Evolutionary conservation across 2,329 filamentous ascomycete species (phyloP).

Genomic region (Arachnomyces sp.): DNA sequence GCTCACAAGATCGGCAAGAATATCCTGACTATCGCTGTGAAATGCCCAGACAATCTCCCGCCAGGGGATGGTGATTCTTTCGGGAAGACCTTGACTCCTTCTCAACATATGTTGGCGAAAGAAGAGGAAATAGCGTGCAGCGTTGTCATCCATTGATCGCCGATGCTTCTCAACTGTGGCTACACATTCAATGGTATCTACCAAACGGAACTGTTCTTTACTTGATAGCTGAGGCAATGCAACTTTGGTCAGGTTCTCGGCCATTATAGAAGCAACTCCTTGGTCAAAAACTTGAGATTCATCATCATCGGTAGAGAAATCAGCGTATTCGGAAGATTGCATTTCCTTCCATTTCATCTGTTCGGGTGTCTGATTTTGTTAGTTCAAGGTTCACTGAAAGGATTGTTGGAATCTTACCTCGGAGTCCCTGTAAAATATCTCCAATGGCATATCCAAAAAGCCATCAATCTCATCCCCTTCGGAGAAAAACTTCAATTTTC

Average conservation of each 20-base stretch:
- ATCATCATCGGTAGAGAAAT: conserved; percentile 44
- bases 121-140: conserved; percentile 77
- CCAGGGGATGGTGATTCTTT: conserved; percentile 55
- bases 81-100: conserved; percentile 53
- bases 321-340: conserved; percentile 42
- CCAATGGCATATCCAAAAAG: conserved; percentile 56
- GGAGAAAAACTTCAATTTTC: conserved; percentile 72
- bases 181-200: conserved; percentile 76
- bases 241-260: conserved; percentile 66
- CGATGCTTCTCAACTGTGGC: conserved; percentile 79
- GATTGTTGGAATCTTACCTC: conserved; percentile 30
- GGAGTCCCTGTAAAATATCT: conserved; percentile 41
- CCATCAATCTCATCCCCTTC: conserved; percentile 75
- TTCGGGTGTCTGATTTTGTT: conserved; percentile 28
- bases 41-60: conserved; percentile 41
- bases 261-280: conserved; percentile 60
- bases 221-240: conserved; percentile 73
- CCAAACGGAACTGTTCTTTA: conserved; percentile 77
- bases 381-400: neutral
- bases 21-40: conserved; percentile 63
- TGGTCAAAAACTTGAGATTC: conserved; percentile 63
- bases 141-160: conserved; percentile 84
- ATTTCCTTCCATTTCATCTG: conserved; percentile 41
- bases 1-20: conserved; percentile 74
- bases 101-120: conserved; percentile 73